Evolutionary conservation across 2,329 filamentous ascomycete genomes (phyloP).

Genomic region (Niveomyces coronatus): DNA sequence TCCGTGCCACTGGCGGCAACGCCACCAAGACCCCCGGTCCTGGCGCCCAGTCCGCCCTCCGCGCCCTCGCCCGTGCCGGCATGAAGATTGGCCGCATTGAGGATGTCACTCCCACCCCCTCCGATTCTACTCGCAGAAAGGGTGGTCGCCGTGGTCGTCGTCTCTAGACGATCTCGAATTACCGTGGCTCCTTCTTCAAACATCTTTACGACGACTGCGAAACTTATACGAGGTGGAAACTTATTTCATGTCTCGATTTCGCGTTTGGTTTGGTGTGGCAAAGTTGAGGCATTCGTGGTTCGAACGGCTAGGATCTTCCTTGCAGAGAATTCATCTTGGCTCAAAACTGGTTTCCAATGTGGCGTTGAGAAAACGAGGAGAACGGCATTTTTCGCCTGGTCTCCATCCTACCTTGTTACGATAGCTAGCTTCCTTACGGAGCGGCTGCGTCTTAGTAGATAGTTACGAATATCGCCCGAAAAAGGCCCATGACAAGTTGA

Average conservation of each 20-base stretch:
- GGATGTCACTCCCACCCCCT: slow-evolving; percentile 98
- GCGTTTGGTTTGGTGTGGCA: background rate
- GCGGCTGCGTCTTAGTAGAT: slow-evolving; percentile 24
- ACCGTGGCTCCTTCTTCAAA: too few relatives aligned
- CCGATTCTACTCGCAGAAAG: slow-evolving; percentile 99
- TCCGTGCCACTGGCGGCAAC: slow-evolving; percentile 98
- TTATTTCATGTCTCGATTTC: slow-evolving; percentile 4
- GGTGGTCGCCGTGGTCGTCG: slow-evolving; percentile 99
- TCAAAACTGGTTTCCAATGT: slow-evolving; percentile 42
- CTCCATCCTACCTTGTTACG: slow-evolving; percentile 45
- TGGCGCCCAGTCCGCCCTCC: slow-evolving; percentile 97
- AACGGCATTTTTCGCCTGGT: slow-evolving; percentile 58
- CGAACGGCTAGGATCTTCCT: slow-evolving; percentile 11
- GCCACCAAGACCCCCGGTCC: slow-evolving; percentile 99
- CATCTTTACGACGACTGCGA: too few relatives aligned
- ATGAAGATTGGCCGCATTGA: slow-evolving; percentile 99
- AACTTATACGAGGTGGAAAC: too few relatives aligned
- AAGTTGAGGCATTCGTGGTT: background rate
- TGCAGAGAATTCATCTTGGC: slow-evolving; percentile 24
- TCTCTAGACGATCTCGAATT: slow-evolving; percentile 50
- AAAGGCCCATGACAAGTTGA: slow-evolving; percentile 30
- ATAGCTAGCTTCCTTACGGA: slow-evolving; percentile 20
- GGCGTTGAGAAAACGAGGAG: slow-evolving; percentile 63
- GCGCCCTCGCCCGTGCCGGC: slow-evolving; percentile 94
- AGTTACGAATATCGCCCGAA: slow-evolving; percentile 33